phyloP scores from a whole-genome alignment of 371 early-diverging fungal species.

The Gilbertella persicaria region DNA sequence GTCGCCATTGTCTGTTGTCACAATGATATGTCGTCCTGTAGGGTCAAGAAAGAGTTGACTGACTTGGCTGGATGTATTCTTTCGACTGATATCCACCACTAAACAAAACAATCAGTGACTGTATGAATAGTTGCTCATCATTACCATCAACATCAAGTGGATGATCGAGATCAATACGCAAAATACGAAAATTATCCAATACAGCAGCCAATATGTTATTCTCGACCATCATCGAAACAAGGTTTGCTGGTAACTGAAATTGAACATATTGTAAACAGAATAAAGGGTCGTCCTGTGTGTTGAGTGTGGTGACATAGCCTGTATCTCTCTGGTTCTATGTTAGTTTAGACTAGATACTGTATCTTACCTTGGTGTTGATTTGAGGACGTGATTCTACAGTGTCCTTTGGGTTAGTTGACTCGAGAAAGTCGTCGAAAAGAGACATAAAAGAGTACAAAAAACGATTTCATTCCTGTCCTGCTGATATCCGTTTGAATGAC shows the following conservation, averaged over 20 bases:
- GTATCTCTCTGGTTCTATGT: slow-evolving; percentile 43
- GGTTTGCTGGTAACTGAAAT: slow-evolving; percentile 70
- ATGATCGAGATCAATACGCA: slow-evolving; percentile 75
- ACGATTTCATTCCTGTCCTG: too few species aligned
- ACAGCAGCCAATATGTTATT: slow-evolving; percentile 79
- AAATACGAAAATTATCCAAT: slow-evolving; percentile 61
- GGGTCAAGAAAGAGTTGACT: slow-evolving; percentile 82
- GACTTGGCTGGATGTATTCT: slow-evolving; percentile 60
- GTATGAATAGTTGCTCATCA: not conserved
- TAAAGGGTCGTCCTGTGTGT: slow-evolving; percentile 47
- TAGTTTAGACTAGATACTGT: not conserved
- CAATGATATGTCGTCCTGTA: slow-evolving; percentile 81
- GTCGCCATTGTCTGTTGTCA: slow-evolving; percentile 84
- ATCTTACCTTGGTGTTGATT: not conserved
- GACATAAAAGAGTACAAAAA: too few species aligned
- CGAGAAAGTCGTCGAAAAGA: slow-evolving; percentile 35
- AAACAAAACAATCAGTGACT: not conserved
- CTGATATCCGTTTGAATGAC: too few species aligned
- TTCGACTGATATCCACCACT: slow-evolving; percentile 79
- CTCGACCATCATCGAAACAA: slow-evolving; percentile 71
- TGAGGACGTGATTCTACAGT: not conserved
- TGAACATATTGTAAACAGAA: slow-evolving; percentile 87
- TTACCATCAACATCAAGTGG: slow-evolving; percentile 34
- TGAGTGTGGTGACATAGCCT: slow-evolving; percentile 47
- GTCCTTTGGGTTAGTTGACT: slow-evolving; percentile 23